Percentiles rank a stretch among this genome's conserved stretches.
phyloP scores from a whole-genome alignment of 2,329 filamentous ascomycete genomes.

The Paecilomyces variotii region DNA sequence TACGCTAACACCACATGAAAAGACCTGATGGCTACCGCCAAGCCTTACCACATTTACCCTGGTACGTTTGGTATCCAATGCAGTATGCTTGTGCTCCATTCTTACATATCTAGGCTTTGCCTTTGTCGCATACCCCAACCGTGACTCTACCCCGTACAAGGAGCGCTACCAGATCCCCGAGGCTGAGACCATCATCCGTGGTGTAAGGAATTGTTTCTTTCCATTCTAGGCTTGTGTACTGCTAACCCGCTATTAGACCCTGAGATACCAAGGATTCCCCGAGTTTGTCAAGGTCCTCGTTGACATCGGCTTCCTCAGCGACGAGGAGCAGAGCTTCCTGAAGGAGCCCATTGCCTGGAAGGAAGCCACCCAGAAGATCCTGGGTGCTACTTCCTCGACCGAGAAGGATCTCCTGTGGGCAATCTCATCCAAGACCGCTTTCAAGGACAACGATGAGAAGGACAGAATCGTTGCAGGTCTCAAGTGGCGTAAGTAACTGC shows the following conservation, averaged over 20 bases:
- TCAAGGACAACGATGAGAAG: conserved; percentile 60
- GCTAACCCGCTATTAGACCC: conserved; percentile 39
- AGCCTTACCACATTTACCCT: conserved; percentile 85
- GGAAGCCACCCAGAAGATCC: conserved; percentile 70
- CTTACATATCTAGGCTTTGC: conserved; percentile 45
- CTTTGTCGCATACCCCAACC: conserved; percentile 89
- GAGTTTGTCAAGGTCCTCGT: conserved; percentile 82
- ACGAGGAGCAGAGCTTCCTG: conserved; percentile 58
- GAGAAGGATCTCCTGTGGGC: conserved; percentile 65
- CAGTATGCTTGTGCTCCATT: not conserved
- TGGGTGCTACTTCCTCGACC: conserved; percentile 58
- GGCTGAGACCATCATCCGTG: conserved; percentile 75
- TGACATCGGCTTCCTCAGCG: conserved; percentile 79
- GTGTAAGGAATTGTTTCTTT: conserved; percentile 22
- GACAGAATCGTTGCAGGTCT: conserved; percentile 63
- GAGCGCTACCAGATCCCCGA: conserved; percentile 90
- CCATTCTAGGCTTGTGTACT: not conserved
- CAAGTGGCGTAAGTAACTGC: conserved; percentile 45
- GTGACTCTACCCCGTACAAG: conserved; percentile 79
- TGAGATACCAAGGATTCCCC: conserved; percentile 84
- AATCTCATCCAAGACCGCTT: conserved; percentile 67
- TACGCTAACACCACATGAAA: not conserved
- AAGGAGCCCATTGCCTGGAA: conserved; percentile 68
- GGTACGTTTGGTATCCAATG: conserved; percentile 40
- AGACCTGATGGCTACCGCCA: conserved; percentile 77